Conservation (phyloP, 2,329 filamentous ascomycete genomes). For the Colletotrichum chlorophyti region DNA sequence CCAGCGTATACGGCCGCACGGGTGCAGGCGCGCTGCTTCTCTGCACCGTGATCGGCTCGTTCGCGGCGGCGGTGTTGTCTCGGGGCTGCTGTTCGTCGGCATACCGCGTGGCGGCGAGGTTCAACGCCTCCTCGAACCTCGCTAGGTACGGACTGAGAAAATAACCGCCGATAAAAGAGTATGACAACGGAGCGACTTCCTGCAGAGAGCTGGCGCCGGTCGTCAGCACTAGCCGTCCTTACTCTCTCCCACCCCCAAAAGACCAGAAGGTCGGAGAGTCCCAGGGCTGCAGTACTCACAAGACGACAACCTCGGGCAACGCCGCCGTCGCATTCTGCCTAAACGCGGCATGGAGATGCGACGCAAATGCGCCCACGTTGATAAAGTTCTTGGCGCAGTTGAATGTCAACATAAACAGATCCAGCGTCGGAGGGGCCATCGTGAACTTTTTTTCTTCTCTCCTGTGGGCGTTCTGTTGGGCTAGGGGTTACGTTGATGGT, state of each 20-base stretch:
- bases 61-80: constrained; percentile 29
- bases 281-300: constrained; percentile 51
- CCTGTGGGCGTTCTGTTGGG: constrained; percentile 12
- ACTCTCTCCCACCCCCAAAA: too few relatives aligned
- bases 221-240: too few relatives aligned
- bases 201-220: constrained; percentile 72
- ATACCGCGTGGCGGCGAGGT: constrained; percentile 64
- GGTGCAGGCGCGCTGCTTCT: constrained; percentile 28
- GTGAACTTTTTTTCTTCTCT: too few relatives aligned
- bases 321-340: constrained; percentile 49
- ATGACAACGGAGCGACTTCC: constrained; percentile 84
- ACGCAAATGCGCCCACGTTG: constrained; percentile 72
- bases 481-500: too few relatives aligned
- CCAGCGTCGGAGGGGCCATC: constrained; percentile 59
- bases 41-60: constrained; percentile 26
- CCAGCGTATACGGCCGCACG: constrained; percentile 67
- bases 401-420: constrained; percentile 84
- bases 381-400: constrained; percentile 82
- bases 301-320: constrained; percentile 61
- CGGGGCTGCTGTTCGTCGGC: constrained; percentile 28
- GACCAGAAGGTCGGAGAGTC: neutral
- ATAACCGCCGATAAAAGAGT: constrained; percentile 85
- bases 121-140: constrained; percentile 74
- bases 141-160: constrained; percentile 79
- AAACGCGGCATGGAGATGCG: constrained; percentile 71